A percentile compares a stretch with the other conserved stretches of the same genome.
These are phyloP conservation scores for Septoria linicola DNA, from an alignment of 2,329 filamentous ascomycete genomes.

Conservation along the genomic window DNA sequence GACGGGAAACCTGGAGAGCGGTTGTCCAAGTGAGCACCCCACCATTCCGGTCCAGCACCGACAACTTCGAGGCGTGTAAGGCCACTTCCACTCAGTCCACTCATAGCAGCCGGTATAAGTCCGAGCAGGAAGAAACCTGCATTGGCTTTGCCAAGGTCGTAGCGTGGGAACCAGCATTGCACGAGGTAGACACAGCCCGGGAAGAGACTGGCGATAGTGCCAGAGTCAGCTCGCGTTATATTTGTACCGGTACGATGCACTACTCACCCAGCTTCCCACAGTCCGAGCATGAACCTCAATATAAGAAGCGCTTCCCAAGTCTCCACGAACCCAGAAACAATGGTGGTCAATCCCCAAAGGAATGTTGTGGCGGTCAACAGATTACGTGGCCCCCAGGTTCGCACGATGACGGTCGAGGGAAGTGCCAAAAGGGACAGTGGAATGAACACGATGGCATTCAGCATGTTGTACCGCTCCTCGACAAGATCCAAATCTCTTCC, in stretches of 20 bases:
- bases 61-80: neutral
- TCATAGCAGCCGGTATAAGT: neutral
- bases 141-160: neutral
- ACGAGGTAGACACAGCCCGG: conserved; percentile 7
- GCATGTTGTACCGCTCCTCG: conserved; percentile 2
- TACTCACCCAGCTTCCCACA: conserved; percentile 8
- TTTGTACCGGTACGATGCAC: too few relatives aligned
- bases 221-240: neutral
- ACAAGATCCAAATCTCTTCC: neutral
- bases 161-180: conserved; percentile 8
- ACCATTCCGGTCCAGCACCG: conserved; percentile 2
- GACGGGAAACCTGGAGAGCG: neutral
- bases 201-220: neutral
- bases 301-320: conserved; percentile 2
- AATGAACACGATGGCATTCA: conserved; percentile 1
- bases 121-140: conserved; percentile 3
- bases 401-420: conserved; percentile 3
- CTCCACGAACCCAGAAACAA: conserved; percentile 1
- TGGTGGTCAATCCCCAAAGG: conserved; percentile 3
- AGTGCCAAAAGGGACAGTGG: neutral
- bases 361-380: conserved; percentile 1
- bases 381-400: neutral
- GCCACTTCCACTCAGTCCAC: neutral
- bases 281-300: conserved; percentile 3
- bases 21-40: neutral